Evolutionary conservation across 179 eudicot genomes (phyloP).

Genomic region (Carnegiea gigantea): DNA sequence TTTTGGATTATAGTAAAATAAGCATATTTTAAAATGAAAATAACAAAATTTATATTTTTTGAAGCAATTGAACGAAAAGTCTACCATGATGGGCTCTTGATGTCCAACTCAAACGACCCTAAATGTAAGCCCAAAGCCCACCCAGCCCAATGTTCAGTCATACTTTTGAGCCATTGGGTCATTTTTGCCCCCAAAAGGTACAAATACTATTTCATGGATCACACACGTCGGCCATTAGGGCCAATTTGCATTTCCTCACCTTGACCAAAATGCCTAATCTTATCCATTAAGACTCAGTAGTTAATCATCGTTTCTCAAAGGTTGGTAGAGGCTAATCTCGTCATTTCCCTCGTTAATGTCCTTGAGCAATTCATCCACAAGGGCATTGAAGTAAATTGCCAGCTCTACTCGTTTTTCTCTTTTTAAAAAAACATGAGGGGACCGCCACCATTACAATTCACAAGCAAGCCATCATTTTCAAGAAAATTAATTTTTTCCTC

Average conservation of each 20-base stretch:
- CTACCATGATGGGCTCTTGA: neutral
- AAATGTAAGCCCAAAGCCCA: neutral
- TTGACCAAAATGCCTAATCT: slow-evolving; percentile 12
- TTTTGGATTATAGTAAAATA: too few relatives aligned
- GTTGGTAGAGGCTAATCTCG: neutral
- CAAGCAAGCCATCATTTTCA: slow-evolving; percentile 21
- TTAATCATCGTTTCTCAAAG: neutral
- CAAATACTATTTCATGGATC: neutral
- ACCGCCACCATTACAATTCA: slow-evolving; percentile 8
- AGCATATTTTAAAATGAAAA: too few relatives aligned
- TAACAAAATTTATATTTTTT: too few relatives aligned
- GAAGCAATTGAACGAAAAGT: too few relatives aligned
- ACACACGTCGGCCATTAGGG: neutral
- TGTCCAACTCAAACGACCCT: neutral
- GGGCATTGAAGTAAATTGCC: slow-evolving; percentile 3
- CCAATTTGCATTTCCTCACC: neutral
- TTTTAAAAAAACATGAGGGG: slow-evolving; percentile 13
- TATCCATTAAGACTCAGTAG: neutral
- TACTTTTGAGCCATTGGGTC: neutral
- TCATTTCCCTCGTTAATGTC: neutral
- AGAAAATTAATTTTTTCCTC: neutral
- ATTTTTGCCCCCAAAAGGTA: neutral
- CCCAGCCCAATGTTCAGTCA: neutral
- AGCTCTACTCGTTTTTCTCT: neutral
- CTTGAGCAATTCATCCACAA: neutral